These are phyloP conservation scores for Colletotrichum sp. DNA, from an alignment of 2,329 filamentous ascomycete species.

Conservation along the genomic window DNA sequence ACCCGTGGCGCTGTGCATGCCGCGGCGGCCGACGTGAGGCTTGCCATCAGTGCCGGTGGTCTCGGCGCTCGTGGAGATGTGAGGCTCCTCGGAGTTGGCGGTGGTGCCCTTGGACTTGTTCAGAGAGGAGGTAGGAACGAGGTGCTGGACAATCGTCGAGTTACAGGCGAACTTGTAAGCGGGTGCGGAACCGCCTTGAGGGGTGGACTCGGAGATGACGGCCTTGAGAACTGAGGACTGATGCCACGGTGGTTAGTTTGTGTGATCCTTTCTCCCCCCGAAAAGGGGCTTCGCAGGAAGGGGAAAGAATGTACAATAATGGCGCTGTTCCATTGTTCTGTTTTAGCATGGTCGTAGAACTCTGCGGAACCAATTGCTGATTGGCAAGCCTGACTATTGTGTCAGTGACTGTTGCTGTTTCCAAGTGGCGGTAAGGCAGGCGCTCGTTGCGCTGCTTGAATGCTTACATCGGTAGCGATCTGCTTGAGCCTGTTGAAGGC, in stretches of 20 bases:
- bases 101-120: slow-evolving; percentile 64
- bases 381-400: slow-evolving; percentile 73
- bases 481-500: slow-evolving; percentile 79
- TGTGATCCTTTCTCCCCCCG: too few species aligned
- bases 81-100: slow-evolving; percentile 52
- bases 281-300: background rate
- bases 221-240: slow-evolving; percentile 79
- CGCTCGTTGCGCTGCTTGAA: background rate
- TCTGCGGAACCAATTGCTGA: slow-evolving; percentile 74
- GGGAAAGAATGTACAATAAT: slow-evolving; percentile 75
- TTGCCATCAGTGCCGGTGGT: slow-evolving; percentile 63
- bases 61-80: slow-evolving; percentile 59
- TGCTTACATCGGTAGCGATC: slow-evolving; percentile 80
- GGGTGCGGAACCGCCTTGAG: slow-evolving; percentile 61
- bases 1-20: slow-evolving; percentile 87
- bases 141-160: slow-evolving; percentile 97
- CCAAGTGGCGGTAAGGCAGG: background rate
- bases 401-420: slow-evolving; percentile 18
- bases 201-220: slow-evolving; percentile 76
- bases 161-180: slow-evolving; percentile 95
- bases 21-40: slow-evolving; percentile 80
- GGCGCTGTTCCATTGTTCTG: slow-evolving; percentile 85
- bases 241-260: slow-evolving; percentile 1
- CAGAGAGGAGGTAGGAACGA: slow-evolving; percentile 69
- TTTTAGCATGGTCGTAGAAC: slow-evolving; percentile 86